Base-by-base conservation (phyloP, 257 asterid species). In the Solanum chilense region DNA sequence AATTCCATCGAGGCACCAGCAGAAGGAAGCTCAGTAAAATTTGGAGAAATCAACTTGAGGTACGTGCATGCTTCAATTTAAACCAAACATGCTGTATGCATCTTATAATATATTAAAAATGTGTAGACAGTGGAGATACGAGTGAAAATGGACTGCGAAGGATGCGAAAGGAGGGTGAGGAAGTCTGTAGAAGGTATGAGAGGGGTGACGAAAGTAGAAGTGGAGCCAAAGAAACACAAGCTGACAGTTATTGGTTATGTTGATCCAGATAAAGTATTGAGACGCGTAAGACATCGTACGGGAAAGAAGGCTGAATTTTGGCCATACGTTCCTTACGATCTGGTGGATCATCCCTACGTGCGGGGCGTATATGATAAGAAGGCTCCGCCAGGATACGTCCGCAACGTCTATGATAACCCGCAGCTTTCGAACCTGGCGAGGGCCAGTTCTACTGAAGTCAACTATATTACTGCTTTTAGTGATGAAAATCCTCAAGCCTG, bases 101-200 rank as follows among this genome's bases (percentile, higher is more conserved):
- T 76, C 83, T 76, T 13, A 13, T n/a, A 3, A 33, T 33, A 33
- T 33, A 6, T 25, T 35, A 18, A 25, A 78, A 25, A 78, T 85
- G 13, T 42, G 81, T 69, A 91, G 93, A 90, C 86, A 31, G 93
- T 91, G 84, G 93, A 91, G 66, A 90, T 91, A 81, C 88, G 81
- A 85, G 90, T 91, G 83, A 91, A 91, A 85, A 91, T 91, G 89
- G 93, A 91, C 85, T 91, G 93, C 23, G 91, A 90, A 75, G 93
- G 93, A 0, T 91, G 93, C 62, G 88, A 73, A 64, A 88, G 91
- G 78, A 87, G 85, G 84, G 93, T 90, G 27, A 64, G 92, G 25
- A 91, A 89, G 29, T 90, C 92, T 2, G 92, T 90, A 25, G 87
- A 88, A 75, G 87, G 89, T 18, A 91, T 91, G 92, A 89, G 83